Evolutionary conservation across 2,329 filamentous ascomycete species (phyloP), one percentile per base, ranked within the genome.

Genomic region (Fusarium euwallaceae): DNA sequence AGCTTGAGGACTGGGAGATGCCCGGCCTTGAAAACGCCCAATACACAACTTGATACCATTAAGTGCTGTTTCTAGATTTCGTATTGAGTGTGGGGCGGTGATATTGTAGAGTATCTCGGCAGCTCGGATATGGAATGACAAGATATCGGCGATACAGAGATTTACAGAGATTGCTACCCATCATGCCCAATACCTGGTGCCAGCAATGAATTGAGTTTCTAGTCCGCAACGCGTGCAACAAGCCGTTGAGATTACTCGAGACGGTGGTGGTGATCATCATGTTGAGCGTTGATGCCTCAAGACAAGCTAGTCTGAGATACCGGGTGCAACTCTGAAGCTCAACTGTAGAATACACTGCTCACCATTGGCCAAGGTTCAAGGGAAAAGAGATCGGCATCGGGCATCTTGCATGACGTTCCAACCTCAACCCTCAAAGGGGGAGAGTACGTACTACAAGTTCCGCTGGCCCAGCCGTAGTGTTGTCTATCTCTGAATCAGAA

Each of bases 21-120:
- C 66, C 62, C 55, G 36, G 69, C 43, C 66, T 66, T 20, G 51
- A 45, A 55, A 64, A 73, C 58, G 66, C 74, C 64, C 39, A 71
- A 71, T 76, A 69, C 61, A 75, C 70, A 75, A 55, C 56, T 63
- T 45, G 29, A 75, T 59, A 61, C 60, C 45, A 75, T 65, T 32
- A 14, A 4, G 27, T 58, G 55, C 32, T 17, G 16, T 22, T 58
- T 36, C 20, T 58, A 6, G 27, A 17, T 17, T 22, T 58, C 2
- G 3, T 3, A 34, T 7, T 37, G 45, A 29, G 22, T n/a, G 45
- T 51, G 45, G 45, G 45, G 24, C 45, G 1, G 24, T 27, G 45
- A 51, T 11, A 4, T 27, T 10, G 17, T 51, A 17, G 45, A 29
- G 22, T 17, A 51, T n/a, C 45, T 6, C 16, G 7, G 22, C 14